Evolutionary conservation across 768 basidiomycete species (phyloP).

Genomic region (Collybiopsis confluens): DNA sequence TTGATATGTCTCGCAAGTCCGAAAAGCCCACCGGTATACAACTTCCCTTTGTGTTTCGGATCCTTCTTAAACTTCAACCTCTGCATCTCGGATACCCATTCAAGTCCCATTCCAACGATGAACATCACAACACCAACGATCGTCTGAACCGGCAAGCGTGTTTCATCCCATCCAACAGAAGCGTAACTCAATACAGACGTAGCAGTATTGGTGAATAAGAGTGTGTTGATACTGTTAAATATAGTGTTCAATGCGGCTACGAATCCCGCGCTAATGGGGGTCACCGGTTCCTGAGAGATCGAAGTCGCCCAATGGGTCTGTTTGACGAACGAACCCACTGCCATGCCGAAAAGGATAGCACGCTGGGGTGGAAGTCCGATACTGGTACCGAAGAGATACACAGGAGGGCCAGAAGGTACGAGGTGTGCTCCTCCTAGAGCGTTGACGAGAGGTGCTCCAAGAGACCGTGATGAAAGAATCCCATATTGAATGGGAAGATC

Average conservation of each 20-base stretch:
- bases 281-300: neutral
- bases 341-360: conserved; percentile 2
- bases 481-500: conserved; percentile 3
- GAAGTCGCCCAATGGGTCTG: neutral
- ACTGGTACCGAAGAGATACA: neutral
- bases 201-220: neutral
- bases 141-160: neutral
- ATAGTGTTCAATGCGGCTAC: neutral
- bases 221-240: neutral
- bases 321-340: conserved; percentile 2
- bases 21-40: conserved; percentile 18
- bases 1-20: conserved; percentile 21
- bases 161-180: neutral
- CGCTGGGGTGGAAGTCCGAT: conserved; percentile 1
- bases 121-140: neutral
- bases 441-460: neutral
- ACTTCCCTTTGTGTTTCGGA: conserved; percentile 13
- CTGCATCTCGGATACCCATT: conserved; percentile 5
- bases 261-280: neutral
- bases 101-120: neutral
- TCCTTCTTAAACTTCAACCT: conserved; percentile 5
- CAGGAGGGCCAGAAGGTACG: neutral
- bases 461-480: neutral
- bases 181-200: neutral
- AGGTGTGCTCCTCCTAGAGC: neutral